phyloP scores from a whole-genome alignment of 306 rosid genomes.

The Malus fusca region DNA sequence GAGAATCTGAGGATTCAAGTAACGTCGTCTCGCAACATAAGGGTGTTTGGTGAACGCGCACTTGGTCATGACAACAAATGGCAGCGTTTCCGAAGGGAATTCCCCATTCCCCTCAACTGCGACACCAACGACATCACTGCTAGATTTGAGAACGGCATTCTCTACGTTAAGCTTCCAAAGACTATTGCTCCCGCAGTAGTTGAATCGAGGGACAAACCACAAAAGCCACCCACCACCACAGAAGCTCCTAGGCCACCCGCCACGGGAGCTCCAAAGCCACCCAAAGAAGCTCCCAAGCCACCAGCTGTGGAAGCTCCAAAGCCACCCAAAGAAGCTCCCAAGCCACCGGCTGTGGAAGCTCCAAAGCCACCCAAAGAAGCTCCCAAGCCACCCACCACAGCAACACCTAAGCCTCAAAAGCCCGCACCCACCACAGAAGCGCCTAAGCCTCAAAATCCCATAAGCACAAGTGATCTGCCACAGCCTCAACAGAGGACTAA shows the following conservation, averaged over 20 bases:
- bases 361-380: background rate
- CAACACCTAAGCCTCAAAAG: background rate
- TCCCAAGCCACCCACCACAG: background rate
- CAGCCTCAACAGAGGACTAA: background rate
- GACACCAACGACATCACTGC: slow-evolving; percentile 35
- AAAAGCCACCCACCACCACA: background rate
- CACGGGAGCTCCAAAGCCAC: background rate
- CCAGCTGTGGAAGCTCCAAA: background rate
- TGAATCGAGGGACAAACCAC: background rate
- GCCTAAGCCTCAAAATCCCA: background rate
- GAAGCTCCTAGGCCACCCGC: background rate
- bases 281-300: background rate
- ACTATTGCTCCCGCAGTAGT: background rate
- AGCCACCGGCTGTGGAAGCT: background rate
- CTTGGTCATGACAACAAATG: slow-evolving; percentile 10
- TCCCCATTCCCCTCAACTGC: slow-evolving; percentile 34
- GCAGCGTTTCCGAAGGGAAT: slow-evolving; percentile 53
- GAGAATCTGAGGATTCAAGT: slow-evolving; percentile 49
- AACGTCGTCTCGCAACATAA: slow-evolving; percentile 29
- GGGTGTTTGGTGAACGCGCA: slow-evolving; percentile 40
- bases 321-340: background rate
- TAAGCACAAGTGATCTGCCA: background rate
- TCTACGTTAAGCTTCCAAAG: slow-evolving; percentile 42
- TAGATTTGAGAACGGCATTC: slow-evolving; percentile 41
- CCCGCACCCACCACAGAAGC: background rate